Base-by-base conservation (phyloP, 2,329 filamentous ascomycete species). In the Aspergillus ibericus region DNA sequence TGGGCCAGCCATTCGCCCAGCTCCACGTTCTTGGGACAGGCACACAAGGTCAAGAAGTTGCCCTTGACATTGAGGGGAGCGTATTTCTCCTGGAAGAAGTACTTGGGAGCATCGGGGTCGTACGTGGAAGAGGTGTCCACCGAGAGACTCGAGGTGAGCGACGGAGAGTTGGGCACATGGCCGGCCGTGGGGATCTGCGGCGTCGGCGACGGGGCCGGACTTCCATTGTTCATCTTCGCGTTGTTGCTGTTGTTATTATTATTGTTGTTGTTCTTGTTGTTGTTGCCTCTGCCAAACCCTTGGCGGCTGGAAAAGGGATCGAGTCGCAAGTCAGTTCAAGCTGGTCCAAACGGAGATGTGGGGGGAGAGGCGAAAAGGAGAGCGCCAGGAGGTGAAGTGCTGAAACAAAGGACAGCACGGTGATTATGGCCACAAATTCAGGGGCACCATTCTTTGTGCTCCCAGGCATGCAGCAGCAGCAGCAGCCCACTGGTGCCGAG, bases 1-100 rank as follows among this genome's bases (percentile, higher is more conserved):
- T 97, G 92, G 63, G 93, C 93, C 67, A 97, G 84, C 93, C 93
- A 98, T 77, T 98, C 93, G 65, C 92, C 93, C 72, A 92, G 87
- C 70, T 97, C 93, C 47, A 97, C 91, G 57, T 95, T 93, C 80
- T 93, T 93, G 20, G 93, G 93, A 72, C 93, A 89, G 51, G 92
- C 92, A 69, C 93, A 96, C 59, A 98, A 79, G 10, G 93, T 97
- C 88, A 96, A 92, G 74, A 98, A 97, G 80, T 97, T 98, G 59
- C 93, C 93, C 80, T 93, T 96, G 70, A 97, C 93, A 65, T 96
- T 96, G 70, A 96, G 87, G 72, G 89, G 90, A 55, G 90, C 88
- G 60, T 81, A 81, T 67, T 80, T 81, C 70, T 81, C 79, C 64
- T 79, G 77, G 63, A 81, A 80, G 65, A 81, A 82, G 66, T 80